Percentiles rank a stretch among this genome's conserved stretches.
phyloP scores from a whole-genome alignment of 306 rosid species.

The Fragaria iinumae region DNA sequence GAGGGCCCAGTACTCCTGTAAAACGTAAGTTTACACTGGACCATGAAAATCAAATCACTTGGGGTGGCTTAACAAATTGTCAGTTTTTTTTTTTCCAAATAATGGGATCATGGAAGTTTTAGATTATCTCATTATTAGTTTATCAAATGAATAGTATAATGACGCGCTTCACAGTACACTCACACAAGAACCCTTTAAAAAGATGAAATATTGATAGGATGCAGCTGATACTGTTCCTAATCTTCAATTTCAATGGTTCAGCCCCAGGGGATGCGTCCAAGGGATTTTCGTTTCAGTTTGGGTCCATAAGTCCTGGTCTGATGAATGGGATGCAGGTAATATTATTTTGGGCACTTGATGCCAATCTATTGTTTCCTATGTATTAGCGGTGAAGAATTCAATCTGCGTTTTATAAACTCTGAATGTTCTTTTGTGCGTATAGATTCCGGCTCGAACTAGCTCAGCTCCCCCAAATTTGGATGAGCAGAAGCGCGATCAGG shows the following conservation, averaged over 20 bases:
- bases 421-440: constrained; percentile 26
- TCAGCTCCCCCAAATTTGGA: constrained; percentile 98
- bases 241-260: constrained; percentile 23
- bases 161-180: background rate
- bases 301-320: constrained; percentile 70
- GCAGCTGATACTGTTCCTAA: constrained; percentile 1
- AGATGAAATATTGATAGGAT: background rate
- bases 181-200: background rate
- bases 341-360: constrained; percentile 20
- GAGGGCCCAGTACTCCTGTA: constrained; percentile 43
- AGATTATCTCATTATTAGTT: background rate
- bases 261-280: constrained; percentile 67
- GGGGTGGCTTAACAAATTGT: background rate
- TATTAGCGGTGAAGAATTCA: background rate
- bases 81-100: background rate
- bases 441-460: constrained; percentile 95
- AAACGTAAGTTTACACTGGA: constrained; percentile 49
- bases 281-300: constrained; percentile 76
- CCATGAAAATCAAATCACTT: no score
- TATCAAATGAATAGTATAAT: background rate
- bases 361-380: background rate
- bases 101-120: background rate
- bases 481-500: constrained; percentile 91
- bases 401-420: background rate
- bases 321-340: constrained; percentile 75